These are phyloP conservation scores for Zygosaccharomyces sapae DNA, from an alignment of 1,139 yeast species.

Conservation along the genomic window DNA sequence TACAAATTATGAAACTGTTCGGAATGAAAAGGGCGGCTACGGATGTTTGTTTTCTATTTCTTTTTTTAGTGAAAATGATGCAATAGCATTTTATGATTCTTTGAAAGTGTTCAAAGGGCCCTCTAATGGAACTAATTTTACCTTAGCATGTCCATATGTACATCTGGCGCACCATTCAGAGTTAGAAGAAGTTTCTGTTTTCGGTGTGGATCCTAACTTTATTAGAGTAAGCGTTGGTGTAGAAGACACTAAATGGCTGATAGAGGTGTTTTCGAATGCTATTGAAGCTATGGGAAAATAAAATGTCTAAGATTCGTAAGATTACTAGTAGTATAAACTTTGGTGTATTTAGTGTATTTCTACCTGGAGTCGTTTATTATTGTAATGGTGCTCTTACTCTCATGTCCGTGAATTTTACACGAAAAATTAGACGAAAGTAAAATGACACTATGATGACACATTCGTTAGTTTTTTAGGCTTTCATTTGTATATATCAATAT, in stretches of 20 bases:
- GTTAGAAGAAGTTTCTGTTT: constrained; percentile 70
- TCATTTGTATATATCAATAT: no score
- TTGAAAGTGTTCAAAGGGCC: constrained; percentile 82
- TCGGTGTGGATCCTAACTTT: constrained; percentile 77
- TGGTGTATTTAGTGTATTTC: no score
- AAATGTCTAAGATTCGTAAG: no score
- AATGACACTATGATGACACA: no score
- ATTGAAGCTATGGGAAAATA: constrained; percentile 35
- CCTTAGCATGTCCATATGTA: constrained; percentile 83
- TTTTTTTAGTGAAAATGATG: constrained; percentile 66
- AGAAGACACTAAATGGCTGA: constrained; percentile 52
- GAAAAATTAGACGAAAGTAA: no score
- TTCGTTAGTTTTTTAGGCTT: no score
- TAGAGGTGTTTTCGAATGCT: constrained; percentile 45
- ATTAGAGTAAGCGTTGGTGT: constrained; percentile 79
- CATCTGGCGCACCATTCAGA: constrained; percentile 81
- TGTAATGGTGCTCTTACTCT: no score
- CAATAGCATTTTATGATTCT: constrained; percentile 66
- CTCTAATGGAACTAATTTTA: constrained; percentile 85
- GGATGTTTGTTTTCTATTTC: constrained; percentile 82
- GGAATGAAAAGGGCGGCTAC: constrained; percentile 67
- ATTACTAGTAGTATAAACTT: no score
- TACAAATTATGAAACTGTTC: constrained; percentile 61
- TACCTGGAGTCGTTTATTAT: no score
- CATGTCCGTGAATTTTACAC: no score